These are phyloP conservation scores for Lonicera japonica DNA, from an alignment of 129 eudicot species.

Conservation along the genomic window DNA sequence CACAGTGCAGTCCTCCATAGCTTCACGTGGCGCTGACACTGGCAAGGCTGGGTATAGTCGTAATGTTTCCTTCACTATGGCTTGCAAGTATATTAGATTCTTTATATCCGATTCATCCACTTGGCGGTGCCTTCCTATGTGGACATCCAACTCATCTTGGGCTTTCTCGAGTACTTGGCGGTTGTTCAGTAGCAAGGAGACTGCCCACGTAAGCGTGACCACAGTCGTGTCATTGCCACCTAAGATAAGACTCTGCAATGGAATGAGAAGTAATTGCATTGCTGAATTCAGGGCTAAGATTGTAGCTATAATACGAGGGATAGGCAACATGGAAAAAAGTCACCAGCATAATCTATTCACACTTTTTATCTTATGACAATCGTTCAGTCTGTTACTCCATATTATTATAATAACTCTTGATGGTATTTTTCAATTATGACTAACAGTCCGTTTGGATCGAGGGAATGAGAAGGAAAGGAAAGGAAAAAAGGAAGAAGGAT, in stretches of 20 bases:
- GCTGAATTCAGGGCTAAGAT: too few relatives aligned
- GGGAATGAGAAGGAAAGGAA: too few relatives aligned
- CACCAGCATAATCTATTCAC: too few relatives aligned
- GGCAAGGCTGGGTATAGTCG: constrained; percentile 21
- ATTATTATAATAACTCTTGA: too few relatives aligned
- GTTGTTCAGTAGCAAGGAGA: constrained; percentile 25
- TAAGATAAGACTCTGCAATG: constrained; percentile 23
- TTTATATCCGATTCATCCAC: constrained; percentile 17
- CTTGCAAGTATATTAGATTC: constrained; percentile 21
- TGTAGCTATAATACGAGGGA: too few relatives aligned
- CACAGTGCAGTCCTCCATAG: constrained; percentile 23
- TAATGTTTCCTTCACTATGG: constrained; percentile 23
- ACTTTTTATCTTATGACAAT: too few relatives aligned
- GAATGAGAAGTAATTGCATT: too few relatives aligned
- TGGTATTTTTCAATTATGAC: too few relatives aligned
- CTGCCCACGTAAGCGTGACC: constrained; percentile 19
- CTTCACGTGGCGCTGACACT: constrained; percentile 19
- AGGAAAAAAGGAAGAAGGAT: too few relatives aligned
- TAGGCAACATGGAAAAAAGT: too few relatives aligned
- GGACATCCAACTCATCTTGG: constrained; percentile 22
- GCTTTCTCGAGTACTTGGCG: constrained; percentile 16
- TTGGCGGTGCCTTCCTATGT: constrained; percentile 14
- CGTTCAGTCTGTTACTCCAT: too few relatives aligned
- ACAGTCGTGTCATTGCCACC: constrained; percentile 17
- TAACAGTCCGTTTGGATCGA: too few relatives aligned